Base-by-base conservation (phyloP, 768 basidiomycete species). In the Kwoniella shandongensis region DNA sequence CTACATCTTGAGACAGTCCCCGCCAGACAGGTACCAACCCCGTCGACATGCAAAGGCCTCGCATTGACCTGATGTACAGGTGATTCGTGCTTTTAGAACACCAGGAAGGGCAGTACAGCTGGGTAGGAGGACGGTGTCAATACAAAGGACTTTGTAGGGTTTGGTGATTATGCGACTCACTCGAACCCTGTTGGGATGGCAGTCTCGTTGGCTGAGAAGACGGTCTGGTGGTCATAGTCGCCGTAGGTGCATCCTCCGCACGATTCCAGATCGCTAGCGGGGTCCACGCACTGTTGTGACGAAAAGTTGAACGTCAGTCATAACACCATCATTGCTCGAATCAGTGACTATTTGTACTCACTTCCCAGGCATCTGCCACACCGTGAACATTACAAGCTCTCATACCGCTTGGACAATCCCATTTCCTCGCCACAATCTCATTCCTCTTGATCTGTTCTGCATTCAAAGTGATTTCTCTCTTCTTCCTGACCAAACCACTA, bases 171-270 rank as follows among this genome's bases (percentile, higher is more conserved):
- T n/a, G n/a, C 22, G 8, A 42, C 40, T 42, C 8, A 42, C 40
- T 42, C 40, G 40, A 42, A 7, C 6, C 40, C 40, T n/a, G 40
- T 42, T 8, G 40, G 7, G 22, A 23, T 42, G 7, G 40, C 22
- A 23, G 17, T 42, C n/a, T n/a, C 17, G n/a, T 23, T 42, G 40
- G n/a, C 40, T 42, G 17, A 18, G 40, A 42, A n/a, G n/a, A 42
- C 32, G 32, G 32, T 32, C 13, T 32, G 32, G 13, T 6, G 7
- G 13, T 6, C 32, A 32, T 32, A 42, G 22, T 42, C n/a, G 40
- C 40, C 40, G 40, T 8, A 42, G n/a, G 40, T n/a, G 40, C 40
- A 42, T 42, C 40, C 40, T n/a, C 40, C 40, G 40, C 40, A 42
- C 22, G 40, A 42, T 18, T 42, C 40, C 8, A 42, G 40, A 42